Evolutionary conservation across 768 basidiomycete species (phyloP).

Genomic region (Podaxis sp.): DNA sequence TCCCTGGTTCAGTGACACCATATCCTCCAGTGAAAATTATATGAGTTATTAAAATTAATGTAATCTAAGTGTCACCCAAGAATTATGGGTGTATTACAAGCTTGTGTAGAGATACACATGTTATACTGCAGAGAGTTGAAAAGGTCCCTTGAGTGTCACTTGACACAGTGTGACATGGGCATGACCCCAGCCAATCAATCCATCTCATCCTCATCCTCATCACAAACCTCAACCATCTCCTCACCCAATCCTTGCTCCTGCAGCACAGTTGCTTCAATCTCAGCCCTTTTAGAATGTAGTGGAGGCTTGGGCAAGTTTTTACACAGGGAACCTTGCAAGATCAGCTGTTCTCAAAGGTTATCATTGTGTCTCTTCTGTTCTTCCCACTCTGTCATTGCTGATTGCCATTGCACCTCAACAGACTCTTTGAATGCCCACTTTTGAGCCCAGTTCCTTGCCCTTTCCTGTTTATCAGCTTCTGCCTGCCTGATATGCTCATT

Average conservation of each 20-base stretch:
- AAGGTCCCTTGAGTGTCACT: no score
- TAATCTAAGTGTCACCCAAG: no score
- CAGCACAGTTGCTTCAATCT: neutral
- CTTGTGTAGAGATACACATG: no score
- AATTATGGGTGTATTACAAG: no score
- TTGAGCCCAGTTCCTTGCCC: neutral
- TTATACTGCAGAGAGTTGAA: no score
- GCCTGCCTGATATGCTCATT: neutral
- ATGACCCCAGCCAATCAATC: neutral
- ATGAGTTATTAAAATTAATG: no score
- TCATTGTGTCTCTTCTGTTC: neutral
- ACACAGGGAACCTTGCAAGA: neutral
- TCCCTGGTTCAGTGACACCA: no score
- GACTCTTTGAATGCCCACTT: neutral
- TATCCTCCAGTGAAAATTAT: no score
- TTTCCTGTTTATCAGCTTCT: neutral
- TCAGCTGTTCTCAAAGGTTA: neutral
- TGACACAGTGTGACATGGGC: neutral
- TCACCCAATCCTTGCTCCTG: neutral
- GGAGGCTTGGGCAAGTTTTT: constrained; percentile 2
- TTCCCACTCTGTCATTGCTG: neutral
- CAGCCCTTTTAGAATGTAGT: neutral
- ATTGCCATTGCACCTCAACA: neutral
- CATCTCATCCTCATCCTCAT: neutral
- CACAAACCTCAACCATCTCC: neutral